These are phyloP conservation scores for Aspergillus felis DNA, from an alignment of 2,329 filamentous ascomycete genomes.

Conservation along the genomic window DNA sequence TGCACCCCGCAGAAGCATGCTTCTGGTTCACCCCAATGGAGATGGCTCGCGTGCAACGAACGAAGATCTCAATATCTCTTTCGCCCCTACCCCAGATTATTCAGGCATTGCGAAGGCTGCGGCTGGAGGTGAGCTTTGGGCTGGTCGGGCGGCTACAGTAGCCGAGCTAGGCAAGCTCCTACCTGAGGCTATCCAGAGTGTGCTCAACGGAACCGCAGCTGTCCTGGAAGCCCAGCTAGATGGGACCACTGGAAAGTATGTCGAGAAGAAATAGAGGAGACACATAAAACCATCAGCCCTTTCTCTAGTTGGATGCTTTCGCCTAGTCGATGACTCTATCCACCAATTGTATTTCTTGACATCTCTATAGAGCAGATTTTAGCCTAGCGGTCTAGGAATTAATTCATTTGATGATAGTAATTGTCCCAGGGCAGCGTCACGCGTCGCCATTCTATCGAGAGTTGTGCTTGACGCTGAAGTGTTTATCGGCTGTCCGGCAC, in stretches of 20 bases:
- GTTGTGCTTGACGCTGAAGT: not conserved
- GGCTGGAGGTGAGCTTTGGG: slow-evolving; percentile 59
- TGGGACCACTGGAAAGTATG: slow-evolving; percentile 53
- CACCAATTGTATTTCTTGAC: too few species aligned
- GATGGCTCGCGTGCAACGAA: slow-evolving; percentile 59
- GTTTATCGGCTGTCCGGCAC: not conserved
- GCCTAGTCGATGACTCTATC: not conserved
- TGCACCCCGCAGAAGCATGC: slow-evolving; percentile 57
- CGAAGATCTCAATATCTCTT: slow-evolving; percentile 63
- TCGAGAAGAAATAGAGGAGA: slow-evolving; percentile 14
- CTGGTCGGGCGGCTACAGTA: slow-evolving; percentile 54
- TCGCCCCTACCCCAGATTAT: slow-evolving; percentile 64
- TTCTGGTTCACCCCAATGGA: slow-evolving; percentile 64
- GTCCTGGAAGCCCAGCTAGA: slow-evolving; percentile 60
- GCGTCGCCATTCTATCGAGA: not conserved
- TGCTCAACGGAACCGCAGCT: slow-evolving; percentile 55
- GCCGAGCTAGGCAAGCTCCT: slow-evolving; percentile 53
- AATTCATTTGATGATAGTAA: not conserved
- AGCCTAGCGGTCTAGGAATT: not conserved
- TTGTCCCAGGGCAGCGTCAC: not conserved
- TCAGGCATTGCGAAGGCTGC: slow-evolving; percentile 65
- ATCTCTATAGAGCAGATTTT: not conserved
- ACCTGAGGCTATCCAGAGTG: slow-evolving; percentile 56
- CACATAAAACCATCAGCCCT: not conserved
- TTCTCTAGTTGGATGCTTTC: not conserved